These are phyloP conservation scores for Lithospermum erythrorhizon DNA, from an alignment of 257 asterid species.

Conservation along the genomic window DNA sequence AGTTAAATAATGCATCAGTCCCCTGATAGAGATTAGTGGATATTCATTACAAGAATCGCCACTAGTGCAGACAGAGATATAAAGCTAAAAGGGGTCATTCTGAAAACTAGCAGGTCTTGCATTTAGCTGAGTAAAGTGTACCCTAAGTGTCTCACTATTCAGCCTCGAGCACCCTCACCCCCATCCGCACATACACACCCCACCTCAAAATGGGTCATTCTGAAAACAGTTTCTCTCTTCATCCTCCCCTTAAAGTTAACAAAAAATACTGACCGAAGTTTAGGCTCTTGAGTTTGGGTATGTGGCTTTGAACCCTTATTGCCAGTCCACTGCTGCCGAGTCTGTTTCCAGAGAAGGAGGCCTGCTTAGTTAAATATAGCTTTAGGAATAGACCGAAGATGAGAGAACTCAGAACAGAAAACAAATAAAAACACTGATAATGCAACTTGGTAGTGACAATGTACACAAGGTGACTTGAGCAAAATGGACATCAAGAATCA, in stretches of 20 bases:
- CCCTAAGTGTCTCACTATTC: background rate
- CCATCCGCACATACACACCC: too few relatives aligned
- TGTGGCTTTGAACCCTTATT: conserved; percentile 37
- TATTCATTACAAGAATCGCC: background rate
- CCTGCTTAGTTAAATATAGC: conserved; percentile 31
- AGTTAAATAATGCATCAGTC: background rate
- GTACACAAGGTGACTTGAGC: too few relatives aligned
- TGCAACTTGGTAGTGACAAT: background rate
- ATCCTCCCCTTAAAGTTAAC: background rate
- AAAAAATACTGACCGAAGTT: conserved; percentile 36
- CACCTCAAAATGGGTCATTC: too few relatives aligned
- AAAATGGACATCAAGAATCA: too few relatives aligned
- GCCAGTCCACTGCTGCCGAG: conserved; percentile 82
- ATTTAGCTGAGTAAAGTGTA: too few relatives aligned
- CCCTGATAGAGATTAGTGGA: background rate
- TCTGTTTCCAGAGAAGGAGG: conserved; percentile 80
- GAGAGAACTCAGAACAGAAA: background rate
- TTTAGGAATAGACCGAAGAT: background rate
- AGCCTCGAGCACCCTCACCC: too few relatives aligned
- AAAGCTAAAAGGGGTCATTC: too few relatives aligned
- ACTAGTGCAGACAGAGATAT: background rate
- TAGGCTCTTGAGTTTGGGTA: conserved; percentile 42
- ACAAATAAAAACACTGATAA: background rate
- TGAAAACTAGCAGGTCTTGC: too few relatives aligned
- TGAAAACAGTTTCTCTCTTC: background rate